phyloP scores from a whole-genome alignment of 495 filamentous ascomycete species.

The Penicillium tannophilum region DNA sequence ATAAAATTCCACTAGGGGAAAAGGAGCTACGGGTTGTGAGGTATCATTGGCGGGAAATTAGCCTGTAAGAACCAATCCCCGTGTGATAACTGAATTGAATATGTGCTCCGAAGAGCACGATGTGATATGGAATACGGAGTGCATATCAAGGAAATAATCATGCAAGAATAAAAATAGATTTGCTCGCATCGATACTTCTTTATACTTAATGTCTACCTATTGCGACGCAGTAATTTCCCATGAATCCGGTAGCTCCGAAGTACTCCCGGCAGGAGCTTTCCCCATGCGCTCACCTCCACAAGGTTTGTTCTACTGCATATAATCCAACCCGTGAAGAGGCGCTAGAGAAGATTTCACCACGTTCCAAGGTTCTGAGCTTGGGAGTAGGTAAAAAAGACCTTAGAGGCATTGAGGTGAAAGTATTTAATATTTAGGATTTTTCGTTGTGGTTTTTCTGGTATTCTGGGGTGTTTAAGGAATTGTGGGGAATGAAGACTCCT shows the following conservation, averaged over 20 bases:
- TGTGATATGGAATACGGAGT: not conserved
- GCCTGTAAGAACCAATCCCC: slow-evolving; percentile 2
- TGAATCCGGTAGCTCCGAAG: not conserved
- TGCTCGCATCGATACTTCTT: not conserved
- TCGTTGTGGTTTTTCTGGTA: no score
- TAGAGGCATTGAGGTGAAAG: not conserved
- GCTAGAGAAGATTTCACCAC: not conserved
- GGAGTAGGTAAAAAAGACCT: not conserved
- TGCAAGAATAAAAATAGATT: not conserved
- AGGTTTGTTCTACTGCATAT: slow-evolving; percentile 2
- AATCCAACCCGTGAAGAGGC: slow-evolving; percentile 3
- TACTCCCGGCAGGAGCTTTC: slow-evolving; percentile 4
- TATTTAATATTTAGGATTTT: no score
- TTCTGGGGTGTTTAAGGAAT: no score
- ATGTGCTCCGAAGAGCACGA: not conserved
- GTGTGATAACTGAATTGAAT: not conserved
- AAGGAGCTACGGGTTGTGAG: not conserved
- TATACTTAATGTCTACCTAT: not conserved
- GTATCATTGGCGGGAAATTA: slow-evolving; percentile 3
- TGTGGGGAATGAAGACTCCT: no score
- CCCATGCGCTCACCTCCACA: slow-evolving; percentile 2
- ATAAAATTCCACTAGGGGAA: not conserved
- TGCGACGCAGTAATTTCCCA: not conserved
- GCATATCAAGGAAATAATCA: not conserved
- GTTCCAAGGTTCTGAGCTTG: not conserved